These are phyloP conservation scores for Ophiostoma quercus DNA, from an alignment of 2,329 filamentous ascomycete species.

Conservation along the genomic window DNA sequence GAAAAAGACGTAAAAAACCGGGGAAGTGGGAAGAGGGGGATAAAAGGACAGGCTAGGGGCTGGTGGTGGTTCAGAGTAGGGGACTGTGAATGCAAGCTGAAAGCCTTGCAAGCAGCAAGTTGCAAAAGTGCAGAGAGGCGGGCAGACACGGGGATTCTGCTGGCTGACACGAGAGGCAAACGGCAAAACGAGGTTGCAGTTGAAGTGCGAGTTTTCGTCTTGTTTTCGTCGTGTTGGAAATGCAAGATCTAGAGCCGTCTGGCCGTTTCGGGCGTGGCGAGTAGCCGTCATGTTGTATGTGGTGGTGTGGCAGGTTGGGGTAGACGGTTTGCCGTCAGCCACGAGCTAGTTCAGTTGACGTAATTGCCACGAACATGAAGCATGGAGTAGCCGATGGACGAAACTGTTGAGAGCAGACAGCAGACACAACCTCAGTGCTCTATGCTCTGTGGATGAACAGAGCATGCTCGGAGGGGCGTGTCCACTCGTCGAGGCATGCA, in stretches of 20 bases:
- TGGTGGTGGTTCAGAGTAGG: not conserved
- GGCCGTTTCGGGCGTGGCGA: not conserved
- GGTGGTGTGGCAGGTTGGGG: not conserved
- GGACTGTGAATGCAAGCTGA: constrained; percentile 9
- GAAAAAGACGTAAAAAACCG: constrained; percentile 9
- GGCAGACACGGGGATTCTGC: not conserved
- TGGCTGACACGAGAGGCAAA: not conserved
- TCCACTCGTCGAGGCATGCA: not conserved
- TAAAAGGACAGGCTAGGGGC: constrained; percentile 7
- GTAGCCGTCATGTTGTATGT: not conserved
- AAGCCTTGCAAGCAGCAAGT: constrained; percentile 6
- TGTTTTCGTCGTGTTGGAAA: not conserved
- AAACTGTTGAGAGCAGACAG: not conserved
- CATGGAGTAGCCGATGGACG: not conserved
- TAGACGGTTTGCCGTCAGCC: not conserved
- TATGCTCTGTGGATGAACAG: not conserved
- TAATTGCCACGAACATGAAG: not conserved
- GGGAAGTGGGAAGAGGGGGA: constrained; percentile 8
- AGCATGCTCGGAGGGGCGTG: not conserved
- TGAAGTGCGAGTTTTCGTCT: not conserved
- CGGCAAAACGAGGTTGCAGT: constrained; percentile 10
- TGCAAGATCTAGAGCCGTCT: not conserved
- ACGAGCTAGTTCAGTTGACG: not conserved
- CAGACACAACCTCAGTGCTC: too few species aligned
- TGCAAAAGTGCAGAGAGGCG: not conserved